Conservation (phyloP, 495 filamentous ascomycete genomes). For the Letharia columbiana region DNA sequence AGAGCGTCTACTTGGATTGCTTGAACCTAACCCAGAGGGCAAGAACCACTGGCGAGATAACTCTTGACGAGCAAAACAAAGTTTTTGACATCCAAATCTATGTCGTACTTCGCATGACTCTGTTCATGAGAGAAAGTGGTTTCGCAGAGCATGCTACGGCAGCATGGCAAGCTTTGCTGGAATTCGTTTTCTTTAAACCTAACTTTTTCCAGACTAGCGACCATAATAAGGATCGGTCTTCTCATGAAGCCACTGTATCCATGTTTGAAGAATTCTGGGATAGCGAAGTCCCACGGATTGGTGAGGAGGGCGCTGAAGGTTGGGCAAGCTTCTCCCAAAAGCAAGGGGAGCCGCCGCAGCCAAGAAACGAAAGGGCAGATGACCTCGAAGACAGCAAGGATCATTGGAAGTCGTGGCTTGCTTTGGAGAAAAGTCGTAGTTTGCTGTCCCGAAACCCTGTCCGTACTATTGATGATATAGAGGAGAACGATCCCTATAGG, state of each 20-base stretch:
- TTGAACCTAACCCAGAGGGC: conserved; percentile 41
- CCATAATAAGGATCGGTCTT: conserved; percentile 28
- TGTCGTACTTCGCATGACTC: conserved; percentile 62
- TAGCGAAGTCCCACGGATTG: conserved; percentile 69
- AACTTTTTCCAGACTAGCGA: conserved; percentile 11
- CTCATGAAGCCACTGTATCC: conserved; percentile 1
- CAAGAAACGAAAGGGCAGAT: conserved; percentile 22
- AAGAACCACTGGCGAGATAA: conserved; percentile 14
- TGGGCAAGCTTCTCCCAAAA: conserved; percentile 52
- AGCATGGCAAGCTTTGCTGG: conserved; percentile 76
- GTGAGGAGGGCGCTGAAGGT: conserved; percentile 61
- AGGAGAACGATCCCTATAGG: conserved; percentile 68
- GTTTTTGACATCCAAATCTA: conserved; percentile 53
- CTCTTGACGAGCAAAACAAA: not conserved
- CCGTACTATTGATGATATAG: conserved; percentile 53
- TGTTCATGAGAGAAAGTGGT: conserved; percentile 70
- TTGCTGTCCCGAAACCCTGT: conserved; percentile 50
- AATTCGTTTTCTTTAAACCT: conserved; percentile 59
- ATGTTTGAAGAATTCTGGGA: conserved; percentile 74
- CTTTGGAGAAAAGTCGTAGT: conserved; percentile 46
- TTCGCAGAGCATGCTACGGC: conserved; percentile 69
- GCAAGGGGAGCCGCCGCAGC: conserved; percentile 33
- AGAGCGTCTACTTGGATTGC: conserved; percentile 47
- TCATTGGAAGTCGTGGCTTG: conserved; percentile 50
- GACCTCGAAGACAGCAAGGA: conserved; percentile 13